Base-by-base conservation (phyloP, 1,284 basidiomycete genomes). In the Ustilago bromivora region DNA sequence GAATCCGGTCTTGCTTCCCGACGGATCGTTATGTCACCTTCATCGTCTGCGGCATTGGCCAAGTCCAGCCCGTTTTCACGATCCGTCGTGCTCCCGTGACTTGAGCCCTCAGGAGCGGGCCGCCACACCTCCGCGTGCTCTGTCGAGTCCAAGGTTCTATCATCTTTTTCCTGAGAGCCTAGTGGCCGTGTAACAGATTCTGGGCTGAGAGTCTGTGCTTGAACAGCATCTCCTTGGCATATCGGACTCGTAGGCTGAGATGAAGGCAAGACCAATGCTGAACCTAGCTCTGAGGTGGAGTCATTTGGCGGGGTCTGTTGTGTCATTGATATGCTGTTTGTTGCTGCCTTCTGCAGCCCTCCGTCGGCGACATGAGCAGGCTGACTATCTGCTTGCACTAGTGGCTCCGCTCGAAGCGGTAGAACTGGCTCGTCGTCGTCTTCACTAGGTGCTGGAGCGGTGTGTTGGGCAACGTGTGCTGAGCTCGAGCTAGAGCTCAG, bases 391-490 rank as follows among this genome's bases (percentile, higher is more conserved):
- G 43, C 17, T 17, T 15, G 40, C 40, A 17, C 13, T 6, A 49
- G 11, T 7, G 49, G 28, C 28, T 28, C 31, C 28, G 28, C 9
- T 32, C 49, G 10, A 12, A 51, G 49, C 12, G 49, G 49, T 19
- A 70, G 36, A 11, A 64, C 28, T 6, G 40, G 34, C 19, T 65
- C 58, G 38, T 63, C 60, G 5, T 61, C 60, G 28, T 36, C 52
- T 8, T 35, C 32, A 28, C 19, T 17, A 7, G 13, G 51, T 17
- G 4, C 35, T 17, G 32, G 3, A n/a, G 35, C 36, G 32, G 6
- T 61, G 12, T 13, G 23, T 2, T n/a, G 19, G 2, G 10, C 23
- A 5, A n/a, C 2, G 9, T 10, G 15, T n/a, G 34, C 41, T 5
- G 62, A 38, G 17, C 52, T 66, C 40, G 52, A 54, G 54, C 49